Conservation (phyloP, 495 filamentous ascomycete genomes). For the Annulohypoxylon maeteangense region DNA sequence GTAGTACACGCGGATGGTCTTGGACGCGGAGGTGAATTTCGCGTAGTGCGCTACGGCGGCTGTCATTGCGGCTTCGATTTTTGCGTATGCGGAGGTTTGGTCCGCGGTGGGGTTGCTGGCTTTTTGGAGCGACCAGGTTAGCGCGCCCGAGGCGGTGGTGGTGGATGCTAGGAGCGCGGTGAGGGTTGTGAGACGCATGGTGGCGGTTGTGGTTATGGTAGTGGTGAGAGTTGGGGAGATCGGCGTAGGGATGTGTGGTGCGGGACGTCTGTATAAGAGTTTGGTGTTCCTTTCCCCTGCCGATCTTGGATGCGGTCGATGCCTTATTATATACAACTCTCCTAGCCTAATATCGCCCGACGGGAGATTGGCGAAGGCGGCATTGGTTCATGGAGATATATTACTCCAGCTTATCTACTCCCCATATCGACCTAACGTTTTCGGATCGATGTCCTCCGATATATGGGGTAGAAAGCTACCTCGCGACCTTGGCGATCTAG, state of each 20-base stretch:
- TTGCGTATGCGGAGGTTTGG: conserved; percentile 52
- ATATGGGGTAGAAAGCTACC: conserved; percentile 15
- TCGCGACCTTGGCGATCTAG: conserved; percentile 25
- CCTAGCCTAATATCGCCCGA: conserved; percentile 13
- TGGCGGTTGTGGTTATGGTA: not conserved
- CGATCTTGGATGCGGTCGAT: not conserved
- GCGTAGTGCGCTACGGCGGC: conserved; percentile 52
- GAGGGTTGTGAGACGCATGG: conserved; percentile 49
- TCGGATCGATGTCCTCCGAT: conserved; percentile 31
- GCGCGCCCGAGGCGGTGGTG: conserved; percentile 41
- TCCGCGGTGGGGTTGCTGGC: conserved; percentile 49
- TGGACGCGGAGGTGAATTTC: conserved; percentile 46
- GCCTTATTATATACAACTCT: conserved; percentile 4
- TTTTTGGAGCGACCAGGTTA: conserved; percentile 49
- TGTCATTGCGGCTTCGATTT: conserved; percentile 53
- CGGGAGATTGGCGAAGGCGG: not conserved
- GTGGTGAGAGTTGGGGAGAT: not conserved
- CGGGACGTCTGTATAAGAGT: conserved; percentile 13
- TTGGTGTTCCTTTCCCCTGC: conserved; percentile 7
- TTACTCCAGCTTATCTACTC: conserved; percentile 7
- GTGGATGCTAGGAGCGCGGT: conserved; percentile 39
- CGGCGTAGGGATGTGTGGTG: conserved; percentile 1
- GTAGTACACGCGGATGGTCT: conserved; percentile 52
- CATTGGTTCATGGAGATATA: not conserved
- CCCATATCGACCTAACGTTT: conserved; percentile 14